Percentiles rank a stretch among this genome's conserved stretches.
Conservation (phyloP, 1,139 yeast genomes). For the Tardiomyces depauwii region DNA sequence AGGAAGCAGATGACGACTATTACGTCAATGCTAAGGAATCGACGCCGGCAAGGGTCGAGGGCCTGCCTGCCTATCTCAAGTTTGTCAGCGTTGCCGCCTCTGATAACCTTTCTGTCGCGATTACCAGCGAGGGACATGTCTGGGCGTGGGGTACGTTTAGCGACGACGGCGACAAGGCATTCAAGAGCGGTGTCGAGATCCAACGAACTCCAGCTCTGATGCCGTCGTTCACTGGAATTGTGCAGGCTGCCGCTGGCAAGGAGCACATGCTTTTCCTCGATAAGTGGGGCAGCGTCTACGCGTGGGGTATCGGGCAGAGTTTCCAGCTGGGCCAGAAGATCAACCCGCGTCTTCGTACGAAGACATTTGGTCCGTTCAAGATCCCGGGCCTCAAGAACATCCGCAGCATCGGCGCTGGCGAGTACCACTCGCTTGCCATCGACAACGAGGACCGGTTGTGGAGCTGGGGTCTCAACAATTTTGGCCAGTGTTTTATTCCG, state of each 20-base stretch:
- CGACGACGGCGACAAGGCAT: conserved; percentile 89
- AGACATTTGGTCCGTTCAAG: conserved; percentile 23
- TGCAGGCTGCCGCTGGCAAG: conserved; percentile 86
- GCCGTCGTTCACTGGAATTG: conserved; percentile 52
- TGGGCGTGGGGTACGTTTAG: conserved; percentile 97
- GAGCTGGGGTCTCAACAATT: conserved; percentile 94
- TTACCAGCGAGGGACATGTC: conserved; percentile 73
- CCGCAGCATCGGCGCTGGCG: conserved; percentile 81
- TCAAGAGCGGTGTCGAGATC: conserved; percentile 49
- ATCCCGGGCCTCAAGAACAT: conserved; percentile 46
- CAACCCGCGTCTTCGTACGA: conserved; percentile 20
- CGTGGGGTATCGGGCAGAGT: conserved; percentile 98
- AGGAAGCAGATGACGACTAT: conserved; percentile 63
- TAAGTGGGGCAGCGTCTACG: conserved; percentile 72
- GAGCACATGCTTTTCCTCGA: conserved; percentile 85
- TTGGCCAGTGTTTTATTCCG: conserved; percentile 88
- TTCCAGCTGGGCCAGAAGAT: conserved; percentile 69
- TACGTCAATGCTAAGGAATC: conserved; percentile 82
- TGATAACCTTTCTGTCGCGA: conserved; percentile 76
- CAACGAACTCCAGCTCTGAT: conserved; percentile 63
- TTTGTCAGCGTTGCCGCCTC: conserved; percentile 87
- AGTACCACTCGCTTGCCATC: conserved; percentile 91
- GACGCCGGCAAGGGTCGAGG: conserved; percentile 69
- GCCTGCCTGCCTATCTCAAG: conserved; percentile 44
- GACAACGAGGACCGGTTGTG: conserved; percentile 58